phyloP scores from a whole-genome alignment of 148 eudicot species.

The Polygonum maritimum region DNA sequence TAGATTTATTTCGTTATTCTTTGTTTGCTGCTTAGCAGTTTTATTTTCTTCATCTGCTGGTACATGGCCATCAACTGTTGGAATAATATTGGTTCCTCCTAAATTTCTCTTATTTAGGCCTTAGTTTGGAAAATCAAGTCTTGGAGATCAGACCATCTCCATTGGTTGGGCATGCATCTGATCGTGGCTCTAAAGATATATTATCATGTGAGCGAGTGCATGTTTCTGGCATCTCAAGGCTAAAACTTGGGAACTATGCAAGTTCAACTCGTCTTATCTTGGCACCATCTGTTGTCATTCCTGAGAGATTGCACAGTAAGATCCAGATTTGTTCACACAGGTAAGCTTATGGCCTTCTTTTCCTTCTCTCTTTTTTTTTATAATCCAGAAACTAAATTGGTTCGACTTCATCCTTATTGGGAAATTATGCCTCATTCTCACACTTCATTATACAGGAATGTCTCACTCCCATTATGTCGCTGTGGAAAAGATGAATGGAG shows the following conservation, averaged over 20 bases:
- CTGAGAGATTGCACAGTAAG: conserved; percentile 57
- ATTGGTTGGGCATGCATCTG: conserved; percentile 23
- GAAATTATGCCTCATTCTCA: not conserved
- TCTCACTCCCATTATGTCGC: conserved; percentile 66
- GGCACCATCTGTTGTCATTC: conserved; percentile 77
- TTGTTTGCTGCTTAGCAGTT: not conserved
- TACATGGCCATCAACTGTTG: not conserved
- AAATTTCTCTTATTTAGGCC: conserved; percentile 31
- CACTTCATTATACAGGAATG: conserved; percentile 48
- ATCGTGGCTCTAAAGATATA: conserved; percentile 39
- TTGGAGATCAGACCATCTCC: conserved; percentile 42
- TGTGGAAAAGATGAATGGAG: conserved; percentile 79
- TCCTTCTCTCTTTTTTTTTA: not conserved
- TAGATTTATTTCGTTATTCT: not conserved
- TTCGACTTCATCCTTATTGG: not conserved
- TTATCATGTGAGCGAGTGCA: conserved; percentile 57
- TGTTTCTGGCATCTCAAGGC: conserved; percentile 60
- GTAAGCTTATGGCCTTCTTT: conserved; percentile 29
- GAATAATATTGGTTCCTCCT: not conserved
- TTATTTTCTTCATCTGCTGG: not conserved
- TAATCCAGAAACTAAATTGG: not conserved
- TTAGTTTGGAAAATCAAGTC: conserved; percentile 48
- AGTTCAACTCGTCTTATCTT: conserved; percentile 46
- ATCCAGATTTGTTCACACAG: conserved; percentile 77
- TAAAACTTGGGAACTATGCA: conserved; percentile 58